Conservation (phyloP, 495 filamentous ascomycete species). For the Symbiotaphrina buchneri region DNA sequence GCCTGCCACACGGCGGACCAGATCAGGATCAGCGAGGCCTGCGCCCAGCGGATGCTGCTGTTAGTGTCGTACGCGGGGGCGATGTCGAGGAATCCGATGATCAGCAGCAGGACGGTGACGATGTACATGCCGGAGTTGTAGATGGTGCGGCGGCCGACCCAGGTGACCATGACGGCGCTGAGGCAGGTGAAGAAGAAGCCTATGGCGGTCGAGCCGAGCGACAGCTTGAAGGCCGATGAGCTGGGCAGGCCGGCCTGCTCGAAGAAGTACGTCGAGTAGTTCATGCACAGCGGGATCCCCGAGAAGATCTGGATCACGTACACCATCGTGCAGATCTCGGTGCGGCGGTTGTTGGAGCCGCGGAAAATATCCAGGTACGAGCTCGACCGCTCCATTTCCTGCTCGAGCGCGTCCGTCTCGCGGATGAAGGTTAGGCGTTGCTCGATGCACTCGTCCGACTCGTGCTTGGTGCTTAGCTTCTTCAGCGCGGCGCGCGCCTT, state of each 20-base stretch:
- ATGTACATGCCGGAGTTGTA: background rate
- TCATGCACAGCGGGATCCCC: conserved; percentile 48
- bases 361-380: conserved; percentile 30
- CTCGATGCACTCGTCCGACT: conserved; percentile 41
- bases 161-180: background rate
- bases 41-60: no score
- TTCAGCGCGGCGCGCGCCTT: conserved; percentile 45
- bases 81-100: background rate
- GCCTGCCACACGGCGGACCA: conserved; percentile 1
- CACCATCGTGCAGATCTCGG: conserved; percentile 29
- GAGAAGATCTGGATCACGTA: conserved; percentile 71
- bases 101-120: background rate
- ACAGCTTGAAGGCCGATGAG: background rate
- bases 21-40: background rate
- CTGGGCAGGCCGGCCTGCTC: conserved; percentile 6
- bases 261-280: conserved; percentile 11
- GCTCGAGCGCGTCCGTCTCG: conserved; percentile 36
- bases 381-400: conserved; percentile 29
- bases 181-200: background rate
- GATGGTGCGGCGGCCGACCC: background rate
- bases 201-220: background rate
- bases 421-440: conserved; percentile 57
- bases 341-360: conserved; percentile 28
- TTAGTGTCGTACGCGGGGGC: no score
- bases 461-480: conserved; percentile 39